Percentiles rank a stretch among this genome's conserved stretches.
Evolutionary conservation across 805 yeast genomes (phyloP).

Genomic region (Torulaspora delbrueckii): DNA sequence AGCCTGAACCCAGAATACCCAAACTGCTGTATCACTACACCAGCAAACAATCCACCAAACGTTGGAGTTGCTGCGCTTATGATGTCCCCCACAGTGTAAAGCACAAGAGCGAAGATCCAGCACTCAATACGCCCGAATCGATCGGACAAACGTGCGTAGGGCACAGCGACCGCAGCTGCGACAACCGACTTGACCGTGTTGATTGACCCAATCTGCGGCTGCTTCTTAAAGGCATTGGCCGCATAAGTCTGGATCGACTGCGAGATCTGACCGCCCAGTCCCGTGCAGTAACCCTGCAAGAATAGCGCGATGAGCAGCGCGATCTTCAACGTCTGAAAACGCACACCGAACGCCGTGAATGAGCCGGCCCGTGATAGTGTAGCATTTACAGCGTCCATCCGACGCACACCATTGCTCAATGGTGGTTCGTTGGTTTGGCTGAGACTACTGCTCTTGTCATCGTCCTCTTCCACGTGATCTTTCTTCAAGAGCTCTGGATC

Average conservation of each 20-base stretch:
- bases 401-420: background rate
- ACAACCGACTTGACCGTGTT: background rate
- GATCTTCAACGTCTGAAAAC: background rate
- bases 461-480: too few species aligned
- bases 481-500: too few species aligned
- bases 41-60: slow-evolving; percentile 51
- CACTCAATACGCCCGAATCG: slow-evolving; percentile 52
- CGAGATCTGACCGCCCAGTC: slow-evolving; percentile 50
- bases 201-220: slow-evolving; percentile 43
- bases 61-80: slow-evolving; percentile 52
- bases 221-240: slow-evolving; percentile 51
- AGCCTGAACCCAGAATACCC: background rate
- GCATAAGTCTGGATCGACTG: slow-evolving; percentile 51
- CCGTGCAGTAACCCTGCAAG: slow-evolving; percentile 42
- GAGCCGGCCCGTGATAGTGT: background rate
- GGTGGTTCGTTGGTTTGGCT: too few species aligned
- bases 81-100: slow-evolving; percentile 53
- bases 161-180: slow-evolving; percentile 50
- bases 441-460: too few species aligned
- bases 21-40: slow-evolving; percentile 32
- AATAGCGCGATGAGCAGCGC: slow-evolving; percentile 43
- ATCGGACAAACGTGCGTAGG: slow-evolving; percentile 54
- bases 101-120: slow-evolving; percentile 41
- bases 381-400: background rate
- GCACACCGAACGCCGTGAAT: background rate